Conservation (phyloP, 2,329 filamentous ascomycete species). For the Cercospora zeina region DNA sequence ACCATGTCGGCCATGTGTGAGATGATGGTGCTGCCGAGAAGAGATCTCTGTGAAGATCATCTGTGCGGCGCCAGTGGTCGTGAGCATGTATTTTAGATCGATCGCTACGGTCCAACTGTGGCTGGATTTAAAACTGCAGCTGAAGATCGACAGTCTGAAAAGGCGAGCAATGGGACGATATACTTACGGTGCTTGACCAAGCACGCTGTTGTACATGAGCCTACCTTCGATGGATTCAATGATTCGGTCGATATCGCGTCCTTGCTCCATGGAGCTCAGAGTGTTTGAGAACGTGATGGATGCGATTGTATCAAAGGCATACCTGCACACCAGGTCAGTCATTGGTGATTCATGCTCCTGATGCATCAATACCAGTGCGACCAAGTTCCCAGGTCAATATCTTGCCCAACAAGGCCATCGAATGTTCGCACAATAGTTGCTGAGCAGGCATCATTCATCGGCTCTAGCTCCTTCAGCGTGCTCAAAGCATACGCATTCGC, state of each 20-base stretch:
- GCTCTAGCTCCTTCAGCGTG: slow-evolving; percentile 32
- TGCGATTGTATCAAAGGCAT: slow-evolving; percentile 32
- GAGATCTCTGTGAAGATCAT: slow-evolving; percentile 27
- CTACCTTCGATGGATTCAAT: slow-evolving; percentile 27
- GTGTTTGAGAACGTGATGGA: slow-evolving; percentile 32
- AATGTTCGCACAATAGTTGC: slow-evolving; percentile 28
- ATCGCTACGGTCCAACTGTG: neutral
- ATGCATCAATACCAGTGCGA: slow-evolving; percentile 25
- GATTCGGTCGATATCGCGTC: slow-evolving; percentile 26
- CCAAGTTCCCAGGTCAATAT: slow-evolving; percentile 31
- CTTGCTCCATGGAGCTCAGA: slow-evolving; percentile 29
- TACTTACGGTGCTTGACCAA: slow-evolving; percentile 28
- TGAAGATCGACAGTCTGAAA: neutral
- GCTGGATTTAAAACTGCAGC: neutral
- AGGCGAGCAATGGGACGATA: neutral
- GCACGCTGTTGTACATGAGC: slow-evolving; percentile 30
- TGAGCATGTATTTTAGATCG: neutral
- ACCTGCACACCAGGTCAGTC: neutral
- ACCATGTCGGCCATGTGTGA: slow-evolving; percentile 25
- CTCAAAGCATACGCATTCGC: slow-evolving; percentile 31
- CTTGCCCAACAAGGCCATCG: slow-evolving; percentile 22
- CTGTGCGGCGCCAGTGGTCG: neutral
- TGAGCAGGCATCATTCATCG: slow-evolving; percentile 33
- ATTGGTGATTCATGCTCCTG: neutral
- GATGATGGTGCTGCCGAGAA: slow-evolving; percentile 30